Base-by-base conservation (phyloP, 164 flowering plant genomes). In the Protea cynaroides region DNA sequence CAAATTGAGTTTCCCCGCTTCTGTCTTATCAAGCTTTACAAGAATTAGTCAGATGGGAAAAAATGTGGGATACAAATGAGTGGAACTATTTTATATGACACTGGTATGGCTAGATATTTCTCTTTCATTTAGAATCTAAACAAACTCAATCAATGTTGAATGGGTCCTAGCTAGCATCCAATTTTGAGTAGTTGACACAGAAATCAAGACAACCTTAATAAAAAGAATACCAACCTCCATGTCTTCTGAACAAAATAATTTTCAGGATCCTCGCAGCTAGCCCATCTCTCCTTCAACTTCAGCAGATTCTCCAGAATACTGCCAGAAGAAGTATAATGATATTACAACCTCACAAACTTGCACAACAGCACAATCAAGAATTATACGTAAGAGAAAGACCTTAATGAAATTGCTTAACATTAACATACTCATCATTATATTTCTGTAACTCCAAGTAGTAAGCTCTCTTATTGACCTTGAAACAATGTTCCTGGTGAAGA, bases 391-490 rank as follows among this genome's bases (percentile, higher is more conserved):
- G 10, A 12, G 13, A 40, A 12, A 40, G 46, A 40, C 14, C 14
- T 8, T 12, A 40, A 40, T 40, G 14, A 40, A 9, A 40, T 40
- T 8, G 46, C 46, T 66, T 7, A 60, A 49, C 7, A 49, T 40
- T 24, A 8, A 49, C 89, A 70, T 86, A 93, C 98, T 78, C 80
- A 57, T 78, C 64, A 64, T 93, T 97, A 74, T 93, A 88, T 25
- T 79, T 80, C 61, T 81, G 86, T 58, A 90, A 67, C 70, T 84
- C 83, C 7, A 66, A 68, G 72, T 83, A 83, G 72, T 87, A 87
- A 40, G 70, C 78, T 62, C 72, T 86, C 78, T 82, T 86, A 44
- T 65, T 80, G 44, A 77, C 72, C 75, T 62, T 82, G 51, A 83
- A 64, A 73, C 58, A 36, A 61, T 59, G 71, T 58, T 86, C 96